Evolutionary conservation across 805 yeast genomes (phyloP).

Genomic region (Lipomyces chichibuensis): DNA sequence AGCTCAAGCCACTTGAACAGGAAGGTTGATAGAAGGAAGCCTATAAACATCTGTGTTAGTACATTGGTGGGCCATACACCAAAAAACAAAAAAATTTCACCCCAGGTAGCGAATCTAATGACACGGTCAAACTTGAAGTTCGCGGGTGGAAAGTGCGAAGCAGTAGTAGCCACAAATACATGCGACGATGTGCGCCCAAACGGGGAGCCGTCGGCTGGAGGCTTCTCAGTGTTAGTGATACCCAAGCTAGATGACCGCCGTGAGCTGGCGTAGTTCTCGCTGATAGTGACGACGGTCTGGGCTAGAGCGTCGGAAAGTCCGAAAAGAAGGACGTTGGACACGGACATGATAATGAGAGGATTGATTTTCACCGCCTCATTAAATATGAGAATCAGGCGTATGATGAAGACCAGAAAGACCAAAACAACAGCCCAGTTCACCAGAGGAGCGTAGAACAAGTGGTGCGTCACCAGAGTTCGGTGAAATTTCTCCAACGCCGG

Average conservation of each 20-base stretch:
- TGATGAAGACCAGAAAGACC: conserved; percentile 40
- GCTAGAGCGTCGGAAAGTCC: conserved; percentile 94
- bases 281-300: conserved; percentile 60
- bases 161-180: conserved; percentile 26
- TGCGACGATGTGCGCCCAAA: conserved; percentile 27
- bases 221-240: conserved; percentile 23
- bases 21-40: conserved; percentile 74
- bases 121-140: conserved; percentile 35
- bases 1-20: conserved; percentile 90
- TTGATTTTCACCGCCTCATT: conserved; percentile 55
- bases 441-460: conserved; percentile 39
- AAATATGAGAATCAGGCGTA: conserved; percentile 44
- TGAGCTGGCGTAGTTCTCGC: conserved; percentile 37
- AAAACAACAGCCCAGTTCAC: conserved; percentile 45
- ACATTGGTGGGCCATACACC: not conserved
- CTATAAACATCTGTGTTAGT: conserved; percentile 20
- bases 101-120: conserved; percentile 78
- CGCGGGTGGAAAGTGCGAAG: conserved; percentile 23
- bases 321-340: conserved; percentile 76
- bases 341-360: conserved; percentile 75
- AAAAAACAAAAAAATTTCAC: conserved; percentile 18
- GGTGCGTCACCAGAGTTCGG: conserved; percentile 21
- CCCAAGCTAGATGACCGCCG: conserved; percentile 31
- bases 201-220: conserved; percentile 42
- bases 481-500: conserved; percentile 23